These are phyloP conservation scores for Halophytophthora batemanensis DNA, from an alignment of 352 stramenopile species.

Conservation along the genomic window DNA sequence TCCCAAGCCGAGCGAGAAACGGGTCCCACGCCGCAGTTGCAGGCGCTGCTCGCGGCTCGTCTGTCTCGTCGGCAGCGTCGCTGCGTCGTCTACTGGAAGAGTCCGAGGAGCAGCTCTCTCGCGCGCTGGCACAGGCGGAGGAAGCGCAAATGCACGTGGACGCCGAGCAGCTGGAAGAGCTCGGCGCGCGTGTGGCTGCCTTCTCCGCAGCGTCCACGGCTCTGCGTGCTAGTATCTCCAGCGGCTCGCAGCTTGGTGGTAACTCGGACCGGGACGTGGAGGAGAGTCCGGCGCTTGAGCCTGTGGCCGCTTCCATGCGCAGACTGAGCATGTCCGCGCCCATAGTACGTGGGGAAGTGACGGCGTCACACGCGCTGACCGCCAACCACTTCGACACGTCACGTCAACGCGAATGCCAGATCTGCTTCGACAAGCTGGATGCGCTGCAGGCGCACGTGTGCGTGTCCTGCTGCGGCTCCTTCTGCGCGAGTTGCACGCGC, in stretches of 20 bases:
- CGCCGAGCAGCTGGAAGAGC: constrained; percentile 33
- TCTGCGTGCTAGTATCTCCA: constrained; percentile 48
- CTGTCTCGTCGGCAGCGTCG: constrained; percentile 26
- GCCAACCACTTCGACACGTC: constrained; percentile 24
- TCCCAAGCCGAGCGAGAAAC: too few relatives aligned
- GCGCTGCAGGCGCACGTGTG: constrained; percentile 44
- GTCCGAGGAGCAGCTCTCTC: constrained; percentile 24
- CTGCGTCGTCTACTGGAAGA: constrained; percentile 22
- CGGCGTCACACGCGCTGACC: constrained; percentile 3
- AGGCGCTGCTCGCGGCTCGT: constrained; percentile 2
- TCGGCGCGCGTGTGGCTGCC: constrained; percentile 33
- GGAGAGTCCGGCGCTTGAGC: constrained; percentile 6
- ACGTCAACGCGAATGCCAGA: constrained; percentile 50
- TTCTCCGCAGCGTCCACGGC: constrained; percentile 33
- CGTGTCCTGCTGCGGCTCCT: constrained; percentile 34
- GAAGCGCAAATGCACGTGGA: constrained; percentile 9
- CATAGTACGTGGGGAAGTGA: constrained; percentile 2
- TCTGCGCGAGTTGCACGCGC: constrained; percentile 60
- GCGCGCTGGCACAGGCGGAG: constrained; percentile 20
- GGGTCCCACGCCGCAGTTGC: too few relatives aligned
- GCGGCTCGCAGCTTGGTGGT: constrained; percentile 16
- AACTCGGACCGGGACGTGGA: constrained; percentile 7
- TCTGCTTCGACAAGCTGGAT: constrained; percentile 71
- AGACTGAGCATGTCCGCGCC: constrained; percentile 19
- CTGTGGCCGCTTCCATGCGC: too few relatives aligned